Evolutionary conservation across 345 rosid species (phyloP).

Genomic region (Rhodamnia rubescens): DNA sequence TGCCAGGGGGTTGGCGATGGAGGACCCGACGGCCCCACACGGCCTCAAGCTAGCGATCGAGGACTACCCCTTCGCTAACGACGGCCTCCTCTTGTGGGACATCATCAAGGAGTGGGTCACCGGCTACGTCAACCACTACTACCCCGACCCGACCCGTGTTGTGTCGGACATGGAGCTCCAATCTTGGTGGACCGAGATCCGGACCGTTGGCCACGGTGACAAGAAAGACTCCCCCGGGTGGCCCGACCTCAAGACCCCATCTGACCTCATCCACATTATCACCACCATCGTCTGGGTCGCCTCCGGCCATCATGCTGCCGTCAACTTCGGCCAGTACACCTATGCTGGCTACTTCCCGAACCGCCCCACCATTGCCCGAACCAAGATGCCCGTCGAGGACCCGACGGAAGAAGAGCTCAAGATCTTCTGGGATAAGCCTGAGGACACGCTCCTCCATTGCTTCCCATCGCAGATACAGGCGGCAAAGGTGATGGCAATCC

Average conservation of each 20-base stretch:
- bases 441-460: constrained; percentile 9
- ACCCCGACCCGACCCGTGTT: constrained; percentile 15
- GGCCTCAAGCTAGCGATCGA: constrained; percentile 39
- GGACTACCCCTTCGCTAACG: constrained; percentile 54
- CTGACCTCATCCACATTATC: constrained; percentile 20
- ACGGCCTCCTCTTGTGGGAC: constrained; percentile 44
- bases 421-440: constrained; percentile 19
- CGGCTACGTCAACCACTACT: constrained; percentile 37
- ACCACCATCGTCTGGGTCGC: constrained; percentile 33
- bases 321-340: constrained; percentile 45
- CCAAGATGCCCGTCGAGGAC: constrained; percentile 31
- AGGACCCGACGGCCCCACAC: constrained; percentile 32
- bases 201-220: constrained; percentile 37
- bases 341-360: constrained; percentile 41
- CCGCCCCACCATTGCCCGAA: constrained; percentile 32
- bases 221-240: constrained; percentile 40
- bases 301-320: constrained; percentile 42
- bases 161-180: constrained; percentile 36
- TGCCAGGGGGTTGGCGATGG: constrained; percentile 40
- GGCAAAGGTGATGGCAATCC: constrained; percentile 22
- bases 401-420: constrained; percentile 15
- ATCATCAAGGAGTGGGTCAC: constrained; percentile 27
- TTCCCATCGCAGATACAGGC: constrained; percentile 45
- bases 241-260: constrained; percentile 22
- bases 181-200: constrained; percentile 48